Base-by-base conservation (phyloP, 208 protist species). In the Endotrypanum monterogeii region DNA sequence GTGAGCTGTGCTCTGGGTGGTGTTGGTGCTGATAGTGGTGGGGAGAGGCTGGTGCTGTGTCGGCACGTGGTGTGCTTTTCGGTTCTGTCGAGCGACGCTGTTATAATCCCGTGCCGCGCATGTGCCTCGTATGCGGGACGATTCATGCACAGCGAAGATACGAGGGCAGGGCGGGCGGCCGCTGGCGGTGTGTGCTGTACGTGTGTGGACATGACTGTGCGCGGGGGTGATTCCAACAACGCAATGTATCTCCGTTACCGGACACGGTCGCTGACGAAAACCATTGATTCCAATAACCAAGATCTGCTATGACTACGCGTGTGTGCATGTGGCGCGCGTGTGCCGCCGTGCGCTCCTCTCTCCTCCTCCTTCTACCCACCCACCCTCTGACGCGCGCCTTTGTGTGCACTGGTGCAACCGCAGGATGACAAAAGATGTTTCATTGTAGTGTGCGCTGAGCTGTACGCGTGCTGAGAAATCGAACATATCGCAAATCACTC, bases 231-330 rank as follows among this genome's bases (percentile, higher is more conserved):
- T 71, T 71, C 30, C 67, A 71, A 20, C 41, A 71, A 58, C 48
- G 67, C 67, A 71, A 71, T 60, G 48, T 71, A 71, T 73, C 83
- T 88, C 83, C 80, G 78, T 90, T 85, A 82, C 73, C 79, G 73
- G 81, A 90, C 60, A 63, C 67, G 60, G 57, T 54, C 66, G 54
- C 67, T 90, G 88, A 89, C 88, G 88, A 93, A 80, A 87, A 83
- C 77, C 70, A 86, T 86, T 90, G 83, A 85, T 67, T 82, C 72
- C 50, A 83, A 81, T 76, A 83, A 90, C 88, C 88, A 92, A 92
- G 88, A 92, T 92, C 86, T 91, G 86, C 86, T 88, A 93, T 93
- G 86, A 90, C 46, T 58, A n/a, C n/a, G 20, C 67, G 50, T 58
- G 66, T 56, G 67, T 32, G 32, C 50, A 14, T 50, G 37, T 66